Base-by-base conservation (phyloP, 1,284 basidiomycete species). In the Boletus coffeatus region DNA sequence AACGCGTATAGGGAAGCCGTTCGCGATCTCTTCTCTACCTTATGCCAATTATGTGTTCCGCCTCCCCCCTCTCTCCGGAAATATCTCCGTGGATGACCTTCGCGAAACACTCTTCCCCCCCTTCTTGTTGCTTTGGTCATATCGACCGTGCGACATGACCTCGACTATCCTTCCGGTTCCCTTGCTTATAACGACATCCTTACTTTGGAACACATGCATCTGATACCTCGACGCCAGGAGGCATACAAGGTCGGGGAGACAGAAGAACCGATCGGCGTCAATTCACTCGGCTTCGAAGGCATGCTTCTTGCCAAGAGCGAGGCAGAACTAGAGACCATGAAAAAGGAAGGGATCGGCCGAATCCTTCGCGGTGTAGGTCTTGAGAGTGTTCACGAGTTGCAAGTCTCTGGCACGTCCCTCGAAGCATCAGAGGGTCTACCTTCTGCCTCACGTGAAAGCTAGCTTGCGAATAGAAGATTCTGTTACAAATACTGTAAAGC, bases 231-330 rank as follows among this genome's bases (percentile, higher is more conserved):
- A 53, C 80, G 80, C 60, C 74, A 77, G 55, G 89, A 91, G 70
- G 75, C 74, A 16, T 80, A 87, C 71, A 76, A 72, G 14, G 74
- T 89, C 9, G 62, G 74, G 60, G 79, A 78, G 62, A 83, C 82
- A 5, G 82, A 83, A 16, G 81, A 84, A 43, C 66, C 74, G 64
- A 73, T 96, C 53, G 85, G 84, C 67, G 80, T 96, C 41, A 95
- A 96, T 73, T 82, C 93, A 57, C 81, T 94, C 43, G 94, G 91
- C n/a, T 95, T 89, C 72, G 90, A 92, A 13, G 93, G 94, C 2
- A 84, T 92, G 86, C 70, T 95, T 64, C 82, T 96, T 58, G 92
- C 92, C 52, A 92, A 89, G 78, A 92, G 87, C 67, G 84, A 88
- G 63, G 79, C 80, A 21, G 91, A 94, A 77, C 73, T 92, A 58